Percentiles rank a stretch among this genome's conserved stretches.
phyloP scores from a whole-genome alignment of 352 stramenopile species.

The Phytophthora niederhauseri region DNA sequence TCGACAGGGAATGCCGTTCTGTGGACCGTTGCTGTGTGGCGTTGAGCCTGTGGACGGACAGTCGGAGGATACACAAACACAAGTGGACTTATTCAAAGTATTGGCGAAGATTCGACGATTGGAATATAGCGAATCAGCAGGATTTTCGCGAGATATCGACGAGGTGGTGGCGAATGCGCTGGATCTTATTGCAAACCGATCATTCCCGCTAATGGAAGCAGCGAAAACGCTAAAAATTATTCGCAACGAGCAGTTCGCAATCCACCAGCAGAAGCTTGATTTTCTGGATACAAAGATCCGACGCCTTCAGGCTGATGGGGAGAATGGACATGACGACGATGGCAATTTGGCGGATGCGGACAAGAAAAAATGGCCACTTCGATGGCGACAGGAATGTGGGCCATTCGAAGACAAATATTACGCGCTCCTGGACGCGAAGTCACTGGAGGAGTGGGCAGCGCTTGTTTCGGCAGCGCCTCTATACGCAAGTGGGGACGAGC shows the following conservation, averaged over 20 bases:
- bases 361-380: constrained; percentile 58
- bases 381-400: constrained; percentile 81
- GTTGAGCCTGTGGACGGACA: constrained; percentile 44
- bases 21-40: constrained; percentile 71
- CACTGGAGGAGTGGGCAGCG: constrained; percentile 78
- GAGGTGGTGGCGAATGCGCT: constrained; percentile 70
- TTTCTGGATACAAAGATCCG: constrained; percentile 69
- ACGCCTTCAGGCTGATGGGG: constrained; percentile 46
- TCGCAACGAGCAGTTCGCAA: constrained; percentile 76
- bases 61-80: constrained; percentile 22
- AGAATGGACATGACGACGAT: constrained; percentile 21
- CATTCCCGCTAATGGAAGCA: constrained; percentile 67
- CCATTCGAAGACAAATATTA: constrained; percentile 72
- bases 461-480: constrained; percentile 73
- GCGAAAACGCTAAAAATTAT: constrained; percentile 77
- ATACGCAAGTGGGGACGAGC: constrained; percentile 65
- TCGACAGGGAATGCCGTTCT: constrained; percentile 83
- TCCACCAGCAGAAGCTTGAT: constrained; percentile 67
- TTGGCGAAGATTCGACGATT: constrained; percentile 74
- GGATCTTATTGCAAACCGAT: constrained; percentile 61
- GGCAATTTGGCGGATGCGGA: constrained; percentile 14
- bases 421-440: constrained; percentile 60
- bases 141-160: constrained; percentile 71
- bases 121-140: constrained; percentile 66
- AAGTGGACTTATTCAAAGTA: constrained; percentile 75